These are phyloP conservation scores for Pulicaria dysenterica DNA, from an alignment of 129 eudicot genomes.

Conservation along the genomic window DNA sequence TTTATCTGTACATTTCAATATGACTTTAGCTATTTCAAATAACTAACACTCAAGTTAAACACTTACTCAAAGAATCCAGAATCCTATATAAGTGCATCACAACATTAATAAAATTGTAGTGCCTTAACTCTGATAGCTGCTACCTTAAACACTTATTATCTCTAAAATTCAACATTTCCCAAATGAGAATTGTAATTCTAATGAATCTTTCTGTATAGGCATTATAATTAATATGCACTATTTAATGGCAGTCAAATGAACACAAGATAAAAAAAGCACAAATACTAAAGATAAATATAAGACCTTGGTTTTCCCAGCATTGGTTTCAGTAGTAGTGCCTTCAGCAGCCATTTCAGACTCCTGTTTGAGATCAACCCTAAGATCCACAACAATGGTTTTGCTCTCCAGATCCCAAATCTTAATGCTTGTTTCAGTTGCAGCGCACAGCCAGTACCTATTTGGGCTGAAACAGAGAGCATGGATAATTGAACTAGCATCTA, in stretches of 20 bases:
- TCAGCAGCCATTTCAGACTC: constrained; percentile 72
- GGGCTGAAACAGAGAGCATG: constrained; percentile 69
- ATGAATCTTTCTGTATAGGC: too few species aligned
- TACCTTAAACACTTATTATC: too few species aligned
- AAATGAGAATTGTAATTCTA: too few species aligned
- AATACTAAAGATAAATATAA: not conserved
- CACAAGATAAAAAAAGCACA: not conserved
- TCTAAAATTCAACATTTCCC: too few species aligned
- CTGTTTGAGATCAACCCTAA: constrained; percentile 67
- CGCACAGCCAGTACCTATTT: constrained; percentile 82
- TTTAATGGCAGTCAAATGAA: not conserved
- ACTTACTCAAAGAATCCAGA: not conserved
- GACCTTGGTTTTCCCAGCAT: constrained; percentile 67
- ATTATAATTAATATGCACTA: too few species aligned
- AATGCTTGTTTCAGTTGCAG: constrained; percentile 68
- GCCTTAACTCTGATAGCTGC: not conserved
- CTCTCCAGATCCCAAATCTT: constrained; percentile 80
- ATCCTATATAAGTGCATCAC: not conserved
- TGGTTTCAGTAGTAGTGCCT: constrained; percentile 48
- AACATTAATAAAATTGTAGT: not conserved
- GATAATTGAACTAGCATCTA: constrained; percentile 33
- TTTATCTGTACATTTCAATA: too few species aligned
- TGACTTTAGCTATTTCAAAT: too few species aligned
- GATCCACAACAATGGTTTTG: constrained; percentile 55
- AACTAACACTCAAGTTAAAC: not conserved